A percentile compares a stretch with the other conserved stretches of the same genome.
phyloP scores from a whole-genome alignment of 495 filamentous ascomycete species.

The Sordaria brevicollis region DNA sequence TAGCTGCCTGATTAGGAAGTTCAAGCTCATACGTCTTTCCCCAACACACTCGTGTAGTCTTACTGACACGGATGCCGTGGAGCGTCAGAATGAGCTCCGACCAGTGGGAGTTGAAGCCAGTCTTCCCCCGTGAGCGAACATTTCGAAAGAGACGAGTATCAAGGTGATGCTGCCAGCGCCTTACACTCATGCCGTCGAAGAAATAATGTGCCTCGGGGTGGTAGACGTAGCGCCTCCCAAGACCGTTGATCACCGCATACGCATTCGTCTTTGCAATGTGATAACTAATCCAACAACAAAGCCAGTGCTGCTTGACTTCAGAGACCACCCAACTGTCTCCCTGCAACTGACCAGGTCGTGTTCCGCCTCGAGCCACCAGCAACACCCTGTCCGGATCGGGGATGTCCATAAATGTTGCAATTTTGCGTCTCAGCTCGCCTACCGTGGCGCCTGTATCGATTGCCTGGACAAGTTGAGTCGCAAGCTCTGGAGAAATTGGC shows the following conservation, averaged over 20 bases:
- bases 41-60: slow-evolving; percentile 8
- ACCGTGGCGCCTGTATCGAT: slow-evolving; percentile 17
- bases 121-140: slow-evolving; percentile 12
- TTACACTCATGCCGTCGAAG: neutral
- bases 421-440: slow-evolving; percentile 6
- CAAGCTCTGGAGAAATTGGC: slow-evolving; percentile 1
- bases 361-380: slow-evolving; percentile 18
- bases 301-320: slow-evolving; percentile 18
- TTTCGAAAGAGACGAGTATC: slow-evolving; percentile 8
- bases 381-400: slow-evolving; percentile 18
- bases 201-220: slow-evolving; percentile 7
- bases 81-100: slow-evolving; percentile 15
- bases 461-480: slow-evolving; percentile 2
- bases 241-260: slow-evolving; percentile 20
- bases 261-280: slow-evolving; percentile 8
- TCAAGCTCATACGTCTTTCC: slow-evolving; percentile 24
- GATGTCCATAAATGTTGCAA: slow-evolving; percentile 10
- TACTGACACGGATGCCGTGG: slow-evolving; percentile 8
- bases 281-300: slow-evolving; percentile 23
- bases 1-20: slow-evolving; percentile 17
- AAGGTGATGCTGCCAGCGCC: slow-evolving; percentile 1
- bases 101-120: slow-evolving; percentile 4
- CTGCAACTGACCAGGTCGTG: slow-evolving; percentile 18
- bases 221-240: slow-evolving; percentile 24
- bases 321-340: slow-evolving; percentile 24